A percentile compares a stretch with the other conserved stretches of the same genome.
These are phyloP conservation scores for Cylindrotheca closterium DNA, from an alignment of 108 stramenopile species.

Conservation along the genomic window DNA sequence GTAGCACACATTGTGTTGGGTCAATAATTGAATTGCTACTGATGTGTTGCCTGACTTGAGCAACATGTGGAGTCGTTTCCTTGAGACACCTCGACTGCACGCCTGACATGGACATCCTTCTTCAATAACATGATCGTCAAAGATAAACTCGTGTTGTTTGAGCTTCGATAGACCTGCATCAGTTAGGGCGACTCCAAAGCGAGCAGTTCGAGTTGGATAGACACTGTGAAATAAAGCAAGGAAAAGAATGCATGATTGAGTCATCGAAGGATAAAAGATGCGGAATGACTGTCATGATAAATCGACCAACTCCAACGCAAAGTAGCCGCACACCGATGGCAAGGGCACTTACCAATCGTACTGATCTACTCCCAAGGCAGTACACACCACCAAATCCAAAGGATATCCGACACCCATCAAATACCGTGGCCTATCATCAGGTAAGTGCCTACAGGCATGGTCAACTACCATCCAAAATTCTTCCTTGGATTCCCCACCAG, in stretches of 20 bases:
- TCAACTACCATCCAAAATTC: constrained; percentile 97
- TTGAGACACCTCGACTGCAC: constrained; percentile 65
- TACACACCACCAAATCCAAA: constrained; percentile 96
- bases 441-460: constrained; percentile 86
- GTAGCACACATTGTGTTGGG: constrained; percentile 95
- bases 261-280: not conserved
- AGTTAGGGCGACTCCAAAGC: constrained; percentile 93
- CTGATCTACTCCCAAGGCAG: constrained; percentile 96
- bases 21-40: constrained; percentile 84
- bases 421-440: constrained; percentile 91
- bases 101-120: constrained; percentile 79
- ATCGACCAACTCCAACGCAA: not conserved
- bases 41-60: constrained; percentile 75
- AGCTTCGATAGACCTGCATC: constrained; percentile 72
- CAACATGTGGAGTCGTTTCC: constrained; percentile 76
- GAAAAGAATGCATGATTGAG: not conserved
- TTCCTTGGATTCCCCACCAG: constrained; percentile 96
- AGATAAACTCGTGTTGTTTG: constrained; percentile 70
- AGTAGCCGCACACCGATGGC: not conserved
- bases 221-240: constrained; percentile 37
- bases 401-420: constrained; percentile 99
- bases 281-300: not conserved
- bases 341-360: constrained; percentile 77
- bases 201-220: constrained; percentile 95
- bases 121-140: constrained; percentile 52